These are phyloP conservation scores for Plasmodium coatneyi DNA, from an alignment of 169 alveolate species.

Conservation along the genomic window DNA sequence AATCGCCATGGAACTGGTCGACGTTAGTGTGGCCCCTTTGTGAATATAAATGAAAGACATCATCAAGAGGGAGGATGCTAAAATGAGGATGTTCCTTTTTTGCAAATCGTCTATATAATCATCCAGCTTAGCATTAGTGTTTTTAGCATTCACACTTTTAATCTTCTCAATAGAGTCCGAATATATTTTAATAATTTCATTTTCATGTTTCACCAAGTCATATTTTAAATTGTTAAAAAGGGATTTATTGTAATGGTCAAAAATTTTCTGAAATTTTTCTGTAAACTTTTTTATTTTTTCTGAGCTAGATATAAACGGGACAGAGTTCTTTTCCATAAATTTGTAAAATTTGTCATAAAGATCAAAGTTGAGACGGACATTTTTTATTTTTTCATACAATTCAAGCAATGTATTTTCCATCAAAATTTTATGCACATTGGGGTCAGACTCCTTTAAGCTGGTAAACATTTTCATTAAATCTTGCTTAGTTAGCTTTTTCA, in stretches of 20 bases:
- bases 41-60: conserved; percentile 76
- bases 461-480: conserved; percentile 62
- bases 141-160: conserved; percentile 10
- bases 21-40: conserved; percentile 72
- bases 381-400: conserved; percentile 56
- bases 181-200: conserved; percentile 53
- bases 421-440: not conserved
- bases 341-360: conserved; percentile 66
- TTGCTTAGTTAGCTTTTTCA: conserved; percentile 43
- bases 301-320: conserved; percentile 48
- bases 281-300: conserved; percentile 65
- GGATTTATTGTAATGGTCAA: conserved; percentile 41
- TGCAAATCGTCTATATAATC: conserved; percentile 72
- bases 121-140: conserved; percentile 42
- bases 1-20: conserved; percentile 53
- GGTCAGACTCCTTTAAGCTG: conserved; percentile 17
- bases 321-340: conserved; percentile 47
- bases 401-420: conserved; percentile 40
- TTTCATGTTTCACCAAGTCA: conserved; percentile 70
- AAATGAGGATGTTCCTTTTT: conserved; percentile 58
- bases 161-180: conserved; percentile 50
- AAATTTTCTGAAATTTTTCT: conserved; percentile 28
- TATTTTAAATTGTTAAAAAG: conserved; percentile 35
- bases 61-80: conserved; percentile 39
- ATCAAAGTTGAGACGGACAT: conserved; percentile 19